Base-by-base conservation (phyloP, 139 green algal genomes). In the Choricystis sp. region DNA sequence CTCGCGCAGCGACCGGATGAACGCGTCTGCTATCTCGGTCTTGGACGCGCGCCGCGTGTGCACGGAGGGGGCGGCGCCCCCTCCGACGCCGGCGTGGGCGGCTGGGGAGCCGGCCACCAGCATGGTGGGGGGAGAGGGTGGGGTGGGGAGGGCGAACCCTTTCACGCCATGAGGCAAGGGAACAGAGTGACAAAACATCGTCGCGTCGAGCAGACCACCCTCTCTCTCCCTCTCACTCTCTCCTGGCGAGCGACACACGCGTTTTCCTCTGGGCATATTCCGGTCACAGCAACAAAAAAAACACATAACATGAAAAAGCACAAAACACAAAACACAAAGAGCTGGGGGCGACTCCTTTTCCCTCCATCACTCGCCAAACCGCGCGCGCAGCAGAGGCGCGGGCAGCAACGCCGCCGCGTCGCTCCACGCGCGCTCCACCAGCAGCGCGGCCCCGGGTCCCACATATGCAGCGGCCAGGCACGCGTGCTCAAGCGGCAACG, bases 1-100 rank as follows among this genome's bases (percentile, higher is more conserved):
- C 56, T 80, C 73, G 0, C 74, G 63, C 21, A 95, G 71, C 14
- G 68, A 71, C 3, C 62, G 59, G 1, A 95, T 59, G 72, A 90
- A 92, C 2, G 69, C 64, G n/a, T 89, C 69, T 19, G 63, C 76
- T 3, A 89, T 74, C 27, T 89, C 76, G 9, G 14, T 3, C 63
- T 89, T 89, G 16, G 40, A 49, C 64, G 23, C 66, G 21, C 40
- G 21, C 14, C 19, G 3, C 19, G 58, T 62, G 58, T 49, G n/a
- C 25, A 26, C 58, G 58, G 58, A 23, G 58, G 58, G n/a, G n/a
- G n/a, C n/a, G n/a, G n/a, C n/a, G n/a, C n/a, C n/a, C n/a, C n/a
- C n/a, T n/a, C n/a, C n/a, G n/a, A n/a, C n/a, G n/a, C n/a, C n/a
- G n/a, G n/a, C n/a, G n/a, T n/a, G n/a, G n/a, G n/a, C n/a, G n/a